Evolutionary conservation across 345 rosid genomes (phyloP), one percentile per base, ranked within the genome.

Genomic region (Acer saccharum): DNA sequence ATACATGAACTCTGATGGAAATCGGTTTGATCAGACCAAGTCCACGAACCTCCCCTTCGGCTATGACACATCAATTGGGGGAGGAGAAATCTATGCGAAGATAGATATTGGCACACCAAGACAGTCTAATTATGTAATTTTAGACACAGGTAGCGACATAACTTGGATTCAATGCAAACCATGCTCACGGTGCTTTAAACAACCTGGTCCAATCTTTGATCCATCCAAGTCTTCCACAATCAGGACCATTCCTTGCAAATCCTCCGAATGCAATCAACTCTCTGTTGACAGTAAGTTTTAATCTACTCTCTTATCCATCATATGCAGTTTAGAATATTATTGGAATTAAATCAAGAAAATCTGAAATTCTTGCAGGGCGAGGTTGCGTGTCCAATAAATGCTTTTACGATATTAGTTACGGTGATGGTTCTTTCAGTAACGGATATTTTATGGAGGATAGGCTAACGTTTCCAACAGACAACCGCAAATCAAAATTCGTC

Each of bases 131-230:
- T 61, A 84, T 0, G 82, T 86, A 5, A 8, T 1, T 4, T 68
- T 86, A 5, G 85, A 79, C 44, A 84, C 83, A 0, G 86, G 81
- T 1, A 83, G 82, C 62, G 77, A 13, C 61, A 13, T 82, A 6
- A 80, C 84, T 0, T 86, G 89, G 89, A 78, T 82, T 2, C 87
- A 80, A 58, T 86, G 86, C 41, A 14, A 76, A 21, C 86, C 87
- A 0, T 81, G 85, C 11, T 2, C 14, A 10, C 6, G 18, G 3
- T 84, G 87, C 64, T 81, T 80, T 48, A 3, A 23, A 16, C 87
- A 84, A 62, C 16, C 46, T 17, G 78, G 71, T 21, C 58, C 58
- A 54, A 16, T 29, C 0, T 79, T 81, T 20, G 76, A 81, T 68
- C 85, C 85, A 0, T 58, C 76, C 48, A 0, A 43, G 9, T 86